These are phyloP conservation scores for Leccinum proximum DNA, from an alignment of 1,284 basidiomycete genomes.

Conservation along the genomic window DNA sequence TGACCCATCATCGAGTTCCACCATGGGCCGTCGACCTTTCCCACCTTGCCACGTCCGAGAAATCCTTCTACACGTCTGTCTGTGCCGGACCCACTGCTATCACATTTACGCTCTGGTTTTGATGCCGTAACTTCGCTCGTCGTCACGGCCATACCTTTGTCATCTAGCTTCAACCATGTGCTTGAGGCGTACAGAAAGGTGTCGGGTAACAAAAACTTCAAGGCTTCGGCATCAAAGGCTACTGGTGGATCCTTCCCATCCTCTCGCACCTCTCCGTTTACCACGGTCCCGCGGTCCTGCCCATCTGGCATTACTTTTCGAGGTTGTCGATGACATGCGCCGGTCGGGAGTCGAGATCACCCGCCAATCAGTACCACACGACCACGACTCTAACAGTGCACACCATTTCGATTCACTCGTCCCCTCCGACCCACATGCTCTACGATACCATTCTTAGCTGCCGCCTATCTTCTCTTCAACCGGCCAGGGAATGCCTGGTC, in stretches of 20 bases:
- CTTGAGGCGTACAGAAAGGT: conserved; percentile 54
- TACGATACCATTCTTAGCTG: no score
- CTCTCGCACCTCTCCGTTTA: conserved; percentile 51
- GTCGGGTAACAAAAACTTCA: conserved; percentile 34
- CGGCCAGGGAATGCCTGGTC: no score
- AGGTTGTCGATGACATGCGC: conserved; percentile 85
- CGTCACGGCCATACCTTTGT: conserved; percentile 56
- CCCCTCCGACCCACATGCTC: no score
- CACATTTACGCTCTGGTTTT: no score
- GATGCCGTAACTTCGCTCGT: conserved; percentile 18
- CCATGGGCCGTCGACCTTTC: no score
- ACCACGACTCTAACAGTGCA: no score
- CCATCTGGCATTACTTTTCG: conserved; percentile 44
- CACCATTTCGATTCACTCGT: no score
- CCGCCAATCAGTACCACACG: conserved; percentile 16
- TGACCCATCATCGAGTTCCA: no score
- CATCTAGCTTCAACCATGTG: conserved; percentile 52
- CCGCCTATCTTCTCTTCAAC: no score
- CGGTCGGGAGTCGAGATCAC: conserved; percentile 49
- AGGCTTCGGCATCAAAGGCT: conserved; percentile 53
- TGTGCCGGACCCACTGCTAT: no score
- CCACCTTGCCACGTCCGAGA: no score
- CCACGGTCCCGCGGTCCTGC: conserved; percentile 40
- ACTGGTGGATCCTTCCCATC: conserved; percentile 56
- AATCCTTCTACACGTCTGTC: no score